These are phyloP conservation scores for Colletotrichum liaoningense DNA, from an alignment of 2,329 filamentous ascomycete genomes.

Conservation along the genomic window DNA sequence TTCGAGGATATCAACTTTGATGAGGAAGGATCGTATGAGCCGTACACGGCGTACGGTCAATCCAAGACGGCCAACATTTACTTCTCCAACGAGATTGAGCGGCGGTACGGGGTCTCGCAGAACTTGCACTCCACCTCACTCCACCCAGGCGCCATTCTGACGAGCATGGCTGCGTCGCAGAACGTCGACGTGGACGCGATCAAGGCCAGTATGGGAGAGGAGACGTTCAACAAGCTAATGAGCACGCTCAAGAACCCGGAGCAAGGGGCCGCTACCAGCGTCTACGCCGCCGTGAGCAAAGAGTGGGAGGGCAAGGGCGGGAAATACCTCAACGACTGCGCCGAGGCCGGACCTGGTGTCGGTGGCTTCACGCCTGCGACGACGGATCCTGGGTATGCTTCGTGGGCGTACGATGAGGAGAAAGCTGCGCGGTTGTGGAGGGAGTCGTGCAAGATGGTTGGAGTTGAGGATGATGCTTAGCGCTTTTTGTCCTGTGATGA, in stretches of 20 bases:
- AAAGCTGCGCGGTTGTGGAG: conserved; percentile 21
- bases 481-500: neutral
- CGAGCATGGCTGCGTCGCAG: neutral
- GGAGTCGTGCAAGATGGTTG: conserved; percentile 6
- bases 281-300: conserved; percentile 54
- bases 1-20: conserved; percentile 46
- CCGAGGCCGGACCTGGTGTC: neutral
- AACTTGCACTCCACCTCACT: conserved; percentile 45
- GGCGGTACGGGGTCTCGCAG: conserved; percentile 40
- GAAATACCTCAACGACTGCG: conserved; percentile 56
- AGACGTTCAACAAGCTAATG: neutral
- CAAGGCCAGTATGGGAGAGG: neutral
- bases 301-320: conserved; percentile 58
- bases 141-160: conserved; percentile 23
- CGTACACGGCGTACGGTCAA: conserved; percentile 56
- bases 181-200: neutral
- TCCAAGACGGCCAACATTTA: conserved; percentile 63
- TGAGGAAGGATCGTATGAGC: conserved; percentile 46
- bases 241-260: conserved; percentile 37
- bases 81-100: conserved; percentile 62
- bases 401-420: conserved; percentile 35
- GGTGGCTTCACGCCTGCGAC: conserved; percentile 7
- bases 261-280: conserved; percentile 60
- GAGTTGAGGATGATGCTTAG: neutral
- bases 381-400: conserved; percentile 34